Base-by-base conservation (phyloP, 495 filamentous ascomycete species). In the Jackrogersella multiformis region DNA sequence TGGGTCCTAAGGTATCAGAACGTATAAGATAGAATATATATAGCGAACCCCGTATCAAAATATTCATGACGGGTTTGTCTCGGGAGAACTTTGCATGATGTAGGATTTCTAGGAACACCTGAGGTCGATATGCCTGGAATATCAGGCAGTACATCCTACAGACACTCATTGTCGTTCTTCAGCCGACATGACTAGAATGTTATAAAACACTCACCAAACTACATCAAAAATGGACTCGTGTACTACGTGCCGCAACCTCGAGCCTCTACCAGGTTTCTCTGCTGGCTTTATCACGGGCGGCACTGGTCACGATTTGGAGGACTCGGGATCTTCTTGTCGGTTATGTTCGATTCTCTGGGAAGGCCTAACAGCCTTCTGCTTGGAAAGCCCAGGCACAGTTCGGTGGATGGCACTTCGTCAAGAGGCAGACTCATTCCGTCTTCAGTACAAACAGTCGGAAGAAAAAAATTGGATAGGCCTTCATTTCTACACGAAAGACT, bases 301-400 rank as follows among this genome's bases (percentile, higher is more conserved):
- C 12, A 52, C 16, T 6, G 62, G 62, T 18, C n/a, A 46, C 1
- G 62, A 65, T 8, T 35, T 65, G 6, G 15, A 58, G 8, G 10
- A 26, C 10, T 65, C 62, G 7, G 62, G 18, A 1, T n/a, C 62
- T 52, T 28, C 6, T 16, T 65, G 62, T 45, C 54, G 30, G 30
- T 28, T 65, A 18, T 65, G 62, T 20, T 65, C 62, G n/a, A 58
- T 65, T 35, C 46, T 65, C 24, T 65, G 53, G 54, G 62, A 65
- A 30, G 62, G 62, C 16, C 36, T 65, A 15, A 26, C 36, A 21
- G 44, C 45, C 16, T 64, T 64, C 20, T 57, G 54, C 36, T 38
- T 53, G 2, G 46, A 53, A 0, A 38, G 24, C 8, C 44, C 62
- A 0, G 26, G 13, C 12, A 36, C 53, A 18, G 35, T 36, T 16